Percentiles rank a stretch among this genome's conserved stretches.
phyloP scores from a whole-genome alignment of 768 basidiomycete species.

The Lentinus brumalis region DNA sequence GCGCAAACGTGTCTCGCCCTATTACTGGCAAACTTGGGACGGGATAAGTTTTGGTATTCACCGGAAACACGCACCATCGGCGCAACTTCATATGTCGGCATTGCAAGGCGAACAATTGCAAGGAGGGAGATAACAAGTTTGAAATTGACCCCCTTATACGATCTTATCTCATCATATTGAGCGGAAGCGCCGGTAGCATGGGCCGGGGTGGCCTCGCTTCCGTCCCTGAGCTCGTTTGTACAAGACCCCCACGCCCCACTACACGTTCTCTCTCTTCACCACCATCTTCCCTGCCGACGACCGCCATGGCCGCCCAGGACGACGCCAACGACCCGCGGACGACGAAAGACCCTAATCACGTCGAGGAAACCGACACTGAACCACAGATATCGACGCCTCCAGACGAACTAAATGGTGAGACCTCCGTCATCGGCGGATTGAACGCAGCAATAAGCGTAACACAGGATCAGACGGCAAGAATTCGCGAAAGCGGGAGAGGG shows the following conservation, averaged over 20 bases:
- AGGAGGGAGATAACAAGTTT: too few relatives aligned
- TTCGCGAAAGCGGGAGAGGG: constrained; percentile 75
- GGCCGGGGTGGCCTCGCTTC: constrained; percentile 13
- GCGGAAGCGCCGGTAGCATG: constrained; percentile 16
- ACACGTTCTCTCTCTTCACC: constrained; percentile 3
- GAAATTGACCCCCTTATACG: background rate
- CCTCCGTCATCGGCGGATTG: background rate
- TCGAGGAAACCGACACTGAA: constrained; percentile 1
- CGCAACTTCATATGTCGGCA: too few relatives aligned
- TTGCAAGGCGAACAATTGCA: too few relatives aligned
- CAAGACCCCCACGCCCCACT: constrained; percentile 20
- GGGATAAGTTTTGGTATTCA: too few relatives aligned
- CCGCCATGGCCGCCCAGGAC: constrained; percentile 8
- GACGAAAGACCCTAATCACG: background rate
- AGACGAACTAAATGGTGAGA: constrained; percentile 14
- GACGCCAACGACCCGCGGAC: background rate
- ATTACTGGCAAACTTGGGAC: too few relatives aligned
- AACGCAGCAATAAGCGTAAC: background rate
- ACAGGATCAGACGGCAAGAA: constrained; percentile 41
- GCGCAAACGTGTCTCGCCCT: too few relatives aligned
- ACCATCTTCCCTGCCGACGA: constrained; percentile 1
- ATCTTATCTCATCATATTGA: constrained; percentile 13
- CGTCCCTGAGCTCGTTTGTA: constrained; percentile 21
- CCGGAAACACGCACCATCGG: too few relatives aligned
- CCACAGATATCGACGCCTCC: constrained; percentile 15